Percentiles rank a stretch among this genome's conserved stretches.
Evolutionary conservation across 2,329 filamentous ascomycete species (phyloP).

Genomic region (Epichloe elymi): DNA sequence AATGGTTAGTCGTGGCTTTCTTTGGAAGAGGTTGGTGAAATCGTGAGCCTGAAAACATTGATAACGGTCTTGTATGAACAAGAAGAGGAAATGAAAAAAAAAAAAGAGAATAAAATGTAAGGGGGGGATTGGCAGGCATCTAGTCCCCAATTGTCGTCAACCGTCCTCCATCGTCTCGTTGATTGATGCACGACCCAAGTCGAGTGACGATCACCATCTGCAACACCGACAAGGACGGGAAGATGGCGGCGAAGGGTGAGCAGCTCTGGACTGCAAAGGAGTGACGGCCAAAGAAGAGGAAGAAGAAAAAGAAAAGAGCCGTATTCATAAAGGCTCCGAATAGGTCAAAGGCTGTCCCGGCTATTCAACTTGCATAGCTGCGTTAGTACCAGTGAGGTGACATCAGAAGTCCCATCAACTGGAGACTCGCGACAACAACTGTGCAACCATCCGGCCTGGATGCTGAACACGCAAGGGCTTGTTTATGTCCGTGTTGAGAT

Average conservation of each 20-base stretch:
- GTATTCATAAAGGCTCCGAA: neutral
- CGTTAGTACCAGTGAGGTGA: neutral
- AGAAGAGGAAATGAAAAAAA: neutral
- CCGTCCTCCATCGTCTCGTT: neutral
- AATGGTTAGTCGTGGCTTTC: neutral
- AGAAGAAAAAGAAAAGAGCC: neutral
- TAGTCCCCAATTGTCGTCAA: neutral
- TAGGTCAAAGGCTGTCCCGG: neutral
- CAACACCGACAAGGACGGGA: neutral
- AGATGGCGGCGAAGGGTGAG: neutral
- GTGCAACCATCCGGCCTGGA: neutral
- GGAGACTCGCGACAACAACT: neutral
- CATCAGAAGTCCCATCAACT: constrained; percentile 2
- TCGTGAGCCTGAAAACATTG: neutral
- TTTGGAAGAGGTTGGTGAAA: neutral
- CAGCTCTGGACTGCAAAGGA: neutral
- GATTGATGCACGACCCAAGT: constrained; percentile 1
- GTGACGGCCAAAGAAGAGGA: neutral
- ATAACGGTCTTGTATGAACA: neutral
- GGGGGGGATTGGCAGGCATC: neutral
- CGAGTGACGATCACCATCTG: neutral
- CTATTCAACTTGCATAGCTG: neutral
- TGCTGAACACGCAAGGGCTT: neutral
- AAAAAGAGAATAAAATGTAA: neutral
- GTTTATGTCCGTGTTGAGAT: constrained; percentile 2